A percentile compares a stretch with the other conserved stretches of the same genome.
These are phyloP conservation scores for Firmiana major DNA, from an alignment of 345 rosid species.

Conservation along the genomic window DNA sequence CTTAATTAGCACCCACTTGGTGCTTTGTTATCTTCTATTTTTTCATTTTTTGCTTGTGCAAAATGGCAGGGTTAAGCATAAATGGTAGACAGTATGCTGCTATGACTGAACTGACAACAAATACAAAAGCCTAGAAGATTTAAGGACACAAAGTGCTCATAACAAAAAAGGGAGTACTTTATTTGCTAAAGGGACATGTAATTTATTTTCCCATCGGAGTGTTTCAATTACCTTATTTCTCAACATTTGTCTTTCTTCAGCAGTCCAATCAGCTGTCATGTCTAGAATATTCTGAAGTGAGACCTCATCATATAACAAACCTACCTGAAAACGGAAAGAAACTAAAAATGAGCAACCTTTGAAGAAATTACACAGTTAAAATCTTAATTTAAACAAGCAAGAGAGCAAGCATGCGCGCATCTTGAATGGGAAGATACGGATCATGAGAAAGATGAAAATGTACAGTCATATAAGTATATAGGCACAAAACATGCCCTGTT, in stretches of 20 bases:
- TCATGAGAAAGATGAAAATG: conserved; percentile 1
- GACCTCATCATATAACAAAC: conserved; percentile 79
- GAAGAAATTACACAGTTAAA: not conserved
- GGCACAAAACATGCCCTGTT: not conserved
- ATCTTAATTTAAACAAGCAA: conserved; percentile 1
- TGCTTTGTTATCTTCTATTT: not conserved
- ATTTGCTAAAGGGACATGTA: not conserved
- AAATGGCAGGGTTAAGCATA: not conserved
- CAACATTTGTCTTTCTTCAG: conserved; percentile 85
- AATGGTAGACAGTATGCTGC: not conserved
- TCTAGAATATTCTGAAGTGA: conserved; percentile 74
- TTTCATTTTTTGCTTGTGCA: not conserved
- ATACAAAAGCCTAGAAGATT: not conserved
- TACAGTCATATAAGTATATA: not conserved
- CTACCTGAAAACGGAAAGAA: conserved; percentile 58
- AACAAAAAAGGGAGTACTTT: not conserved
- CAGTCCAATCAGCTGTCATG: conserved; percentile 89
- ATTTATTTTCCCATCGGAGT: not conserved
- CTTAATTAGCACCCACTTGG: not conserved
- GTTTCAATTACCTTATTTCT: conserved; percentile 64
- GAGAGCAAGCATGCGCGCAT: not conserved
- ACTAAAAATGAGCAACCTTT: conserved; percentile 14
- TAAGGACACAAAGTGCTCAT: conserved; percentile 1
- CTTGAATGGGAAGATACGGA: not conserved
- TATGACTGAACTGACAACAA: not conserved